Base-by-base conservation (phyloP, 371 early-diverging fungal genomes). In the Syncephalastrum contaminatum region DNA sequence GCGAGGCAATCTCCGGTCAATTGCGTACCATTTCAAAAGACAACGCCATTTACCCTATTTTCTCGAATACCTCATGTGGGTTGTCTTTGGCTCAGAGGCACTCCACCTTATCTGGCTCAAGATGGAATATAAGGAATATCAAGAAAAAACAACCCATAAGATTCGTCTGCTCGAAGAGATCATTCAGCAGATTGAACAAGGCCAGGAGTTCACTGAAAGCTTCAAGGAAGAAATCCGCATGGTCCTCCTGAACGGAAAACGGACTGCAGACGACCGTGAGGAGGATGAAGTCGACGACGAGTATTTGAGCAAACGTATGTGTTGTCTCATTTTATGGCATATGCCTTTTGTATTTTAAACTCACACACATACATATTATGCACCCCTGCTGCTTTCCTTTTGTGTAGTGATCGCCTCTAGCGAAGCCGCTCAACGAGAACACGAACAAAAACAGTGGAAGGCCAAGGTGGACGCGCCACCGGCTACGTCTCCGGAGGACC, bases 51-150 rank as follows among this genome's bases (percentile, higher is more conserved):
- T 72, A 51, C 70, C 75, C 3, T 79, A 75, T 45, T 69, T 78
- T 41, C 42, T 72, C 19, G 73, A 75, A 42, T 81, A 81, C 50
- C 56, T 79, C 19, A 66, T 79, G 69, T 81, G 81, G 81, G 72
- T 69, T 4, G 62, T 73, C 4, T 72, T 79, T 59, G 81, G 81
- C 1, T 81, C 81, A 4, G 64, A 68, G 43, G 75, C 75, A 16
- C 59, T 81, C 47, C 81, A 81, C 27, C 59, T 78, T 12, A 69
- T 71, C 13, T 78, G 81, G 81, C 61, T 75, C 14, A 78, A 75
- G 49, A 72, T 75, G 57, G 75, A 74, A 18, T 66, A 69, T 18
- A 69, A 69, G 52, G 81, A 81, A 54, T 77, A 79, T 22, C 55
- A 64, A 49, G 79, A 81, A 51, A 69, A 69, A 43, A 59, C 59